Evolutionary conservation across 345 rosid genomes (phyloP), one percentile per base, ranked within the genome.

Genomic region (Euphorbia lathyris): DNA sequence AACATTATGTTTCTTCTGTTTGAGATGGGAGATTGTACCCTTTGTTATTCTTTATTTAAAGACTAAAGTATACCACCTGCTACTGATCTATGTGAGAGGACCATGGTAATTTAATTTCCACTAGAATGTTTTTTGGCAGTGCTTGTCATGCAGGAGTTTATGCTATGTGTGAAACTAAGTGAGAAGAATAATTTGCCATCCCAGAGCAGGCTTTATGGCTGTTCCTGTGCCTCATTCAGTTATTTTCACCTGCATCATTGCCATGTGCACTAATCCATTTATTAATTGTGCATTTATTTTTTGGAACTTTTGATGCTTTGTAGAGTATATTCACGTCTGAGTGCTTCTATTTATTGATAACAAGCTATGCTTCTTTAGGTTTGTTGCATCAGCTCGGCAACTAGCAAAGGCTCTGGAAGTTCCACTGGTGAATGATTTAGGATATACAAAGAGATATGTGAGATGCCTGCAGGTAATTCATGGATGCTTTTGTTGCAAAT

Each of bases 361-460:
- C 58, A 20, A 60, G 58, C 50, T 74, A 47, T 74, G 69, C 58
- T 70, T 53, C 38, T 72, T 53, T 65, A 96, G 99, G 94, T 90
- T 96, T 89, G 93, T 92, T 76, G 84, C 96, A 50, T 90, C 99
- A 50, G 97, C 99, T 66, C 92, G 98, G 68, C 99, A 96, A 81
- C 84, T 92, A 76, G 99, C 95, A 58, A 96, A 96, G 80, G 93
- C 97, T 55, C 83, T 96, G 71, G 99, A 96, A 80, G 98, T 92
- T 68, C 99, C 97, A 26, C 81, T 96, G 74, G 99, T 96, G 61
- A 96, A 96, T 81, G 99, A 96, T 84, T 87, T 96, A 66, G 99
- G 99, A 50, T 96, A 96, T 73, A 92, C 99, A 10, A 96, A 96
- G 79, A 90, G 98, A 92, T 96, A 96, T 58, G 91, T 96, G 22